phyloP scores from a whole-genome alignment of 2,329 filamentous ascomycete genomes.

The Beauveria rudraprayagi region DNA sequence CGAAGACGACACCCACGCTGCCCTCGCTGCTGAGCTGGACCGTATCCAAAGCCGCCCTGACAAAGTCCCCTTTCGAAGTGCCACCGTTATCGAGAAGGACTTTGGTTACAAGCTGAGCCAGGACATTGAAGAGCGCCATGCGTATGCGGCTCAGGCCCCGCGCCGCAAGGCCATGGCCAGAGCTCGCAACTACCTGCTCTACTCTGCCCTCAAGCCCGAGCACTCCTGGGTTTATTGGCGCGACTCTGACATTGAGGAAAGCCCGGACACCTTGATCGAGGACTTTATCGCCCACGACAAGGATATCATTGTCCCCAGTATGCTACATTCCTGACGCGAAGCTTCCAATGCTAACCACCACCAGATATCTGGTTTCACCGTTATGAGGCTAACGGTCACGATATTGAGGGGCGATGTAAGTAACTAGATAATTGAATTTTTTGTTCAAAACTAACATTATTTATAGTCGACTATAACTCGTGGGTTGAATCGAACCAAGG shows the following conservation, averaged over 20 bases:
- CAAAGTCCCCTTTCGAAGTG: conserved; percentile 77
- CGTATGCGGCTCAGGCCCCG: conserved; percentile 79
- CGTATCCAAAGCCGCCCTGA: conserved; percentile 77
- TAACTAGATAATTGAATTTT: conserved; percentile 14
- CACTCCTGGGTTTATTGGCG: conserved; percentile 99
- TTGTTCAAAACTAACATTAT: conserved; percentile 11
- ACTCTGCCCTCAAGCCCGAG: conserved; percentile 76
- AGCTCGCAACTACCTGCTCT: conserved; percentile 86
- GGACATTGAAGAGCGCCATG: conserved; percentile 73
- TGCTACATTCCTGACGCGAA: conserved; percentile 25
- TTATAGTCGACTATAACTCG: conserved; percentile 91
- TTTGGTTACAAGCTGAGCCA: conserved; percentile 73
- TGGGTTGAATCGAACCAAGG: conserved; percentile 92
- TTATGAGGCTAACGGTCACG: conserved; percentile 63
- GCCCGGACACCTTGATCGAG: conserved; percentile 77
- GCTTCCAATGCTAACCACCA: conserved; percentile 18
- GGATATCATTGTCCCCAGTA: conserved; percentile 93
- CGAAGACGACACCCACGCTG: conserved; percentile 82
- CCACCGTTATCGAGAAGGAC: conserved; percentile 81
- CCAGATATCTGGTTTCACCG: conserved; percentile 95
- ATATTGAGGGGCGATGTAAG: conserved; percentile 93
- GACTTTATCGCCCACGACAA: conserved; percentile 92
- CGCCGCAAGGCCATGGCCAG: conserved; percentile 83
- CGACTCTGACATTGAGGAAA: conserved; percentile 93
- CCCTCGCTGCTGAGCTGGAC: conserved; percentile 75